These are phyloP conservation scores for Volvariella surrecta DNA, from an alignment of 1,284 basidiomycete species.

Conservation along the genomic window DNA sequence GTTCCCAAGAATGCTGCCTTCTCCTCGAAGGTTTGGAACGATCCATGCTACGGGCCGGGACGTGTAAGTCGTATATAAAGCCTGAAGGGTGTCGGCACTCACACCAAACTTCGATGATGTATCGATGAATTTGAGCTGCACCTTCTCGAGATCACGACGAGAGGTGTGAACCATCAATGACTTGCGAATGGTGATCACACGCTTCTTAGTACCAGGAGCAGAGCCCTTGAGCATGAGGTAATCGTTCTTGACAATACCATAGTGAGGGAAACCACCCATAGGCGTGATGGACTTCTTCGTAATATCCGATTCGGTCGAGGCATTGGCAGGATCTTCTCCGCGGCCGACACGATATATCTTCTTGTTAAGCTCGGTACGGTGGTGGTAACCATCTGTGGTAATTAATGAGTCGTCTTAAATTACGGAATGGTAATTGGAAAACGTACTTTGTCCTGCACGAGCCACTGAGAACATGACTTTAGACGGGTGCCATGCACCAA, in stretches of 20 bases:
- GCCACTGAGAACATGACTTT: conserved; percentile 99
- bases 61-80: conserved; percentile 8
- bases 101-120: conserved; percentile 93
- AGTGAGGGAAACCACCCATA: conserved; percentile 98
- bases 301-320: conserved; percentile 89
- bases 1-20: conserved; percentile 92
- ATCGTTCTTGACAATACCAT: conserved; percentile 98
- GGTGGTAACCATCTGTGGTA: conserved; percentile 87
- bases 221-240: conserved; percentile 95
- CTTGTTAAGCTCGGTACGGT: conserved; percentile 98
- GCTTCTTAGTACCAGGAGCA: conserved; percentile 95
- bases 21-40: conserved; percentile 95
- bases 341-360: conserved; percentile 96
- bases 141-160: conserved; percentile 91
- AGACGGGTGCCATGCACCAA: conserved; percentile 98
- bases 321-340: conserved; percentile 77
- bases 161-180: conserved; percentile 85
- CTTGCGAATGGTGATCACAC: conserved; percentile 90
- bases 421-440: conserved; percentile 1
- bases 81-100: conserved; percentile 24
- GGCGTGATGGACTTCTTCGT: conserved; percentile 96
- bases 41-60: conserved; percentile 60
- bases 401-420: conserved; percentile 11
- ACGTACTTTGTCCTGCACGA: conserved; percentile 96
- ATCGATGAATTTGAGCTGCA: conserved; percentile 98